Conservation (phyloP, 345 rosid genomes). For the Citrus reticulata region DNA sequence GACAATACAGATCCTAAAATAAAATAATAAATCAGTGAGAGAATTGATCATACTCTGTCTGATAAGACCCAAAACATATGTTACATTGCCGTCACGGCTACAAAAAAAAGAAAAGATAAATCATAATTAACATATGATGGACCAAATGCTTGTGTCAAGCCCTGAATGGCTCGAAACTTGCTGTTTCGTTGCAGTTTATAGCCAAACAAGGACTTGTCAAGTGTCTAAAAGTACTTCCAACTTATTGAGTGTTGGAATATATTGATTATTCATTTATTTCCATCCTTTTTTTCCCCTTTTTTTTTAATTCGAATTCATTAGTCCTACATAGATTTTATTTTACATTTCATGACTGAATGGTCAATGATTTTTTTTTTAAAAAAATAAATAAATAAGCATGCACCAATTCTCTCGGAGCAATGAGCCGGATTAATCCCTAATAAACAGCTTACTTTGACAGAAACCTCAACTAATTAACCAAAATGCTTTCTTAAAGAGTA, state of each 20-base stretch:
- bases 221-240: neutral
- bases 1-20: too few relatives aligned
- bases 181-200: neutral
- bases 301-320: too few relatives aligned
- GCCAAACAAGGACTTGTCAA: neutral
- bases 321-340: too few relatives aligned
- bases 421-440: too few relatives aligned
- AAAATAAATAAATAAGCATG: too few relatives aligned
- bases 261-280: neutral
- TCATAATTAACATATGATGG: neutral
- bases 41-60: neutral
- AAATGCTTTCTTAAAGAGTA: too few relatives aligned
- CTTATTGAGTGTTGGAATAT: neutral
- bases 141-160: neutral
- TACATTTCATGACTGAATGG: too few relatives aligned
- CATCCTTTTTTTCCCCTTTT: too few relatives aligned
- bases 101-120: neutral
- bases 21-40: neutral
- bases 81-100: neutral
- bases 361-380: too few relatives aligned
- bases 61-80: neutral
- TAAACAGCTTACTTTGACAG: too few relatives aligned
- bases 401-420: too few relatives aligned
- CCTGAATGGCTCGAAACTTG: neutral
- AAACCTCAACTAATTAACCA: too few relatives aligned